Percentiles rank a stretch among this genome's conserved stretches.
phyloP scores from a whole-genome alignment of 345 rosid species.

The Aurinia saxatilis region DNA sequence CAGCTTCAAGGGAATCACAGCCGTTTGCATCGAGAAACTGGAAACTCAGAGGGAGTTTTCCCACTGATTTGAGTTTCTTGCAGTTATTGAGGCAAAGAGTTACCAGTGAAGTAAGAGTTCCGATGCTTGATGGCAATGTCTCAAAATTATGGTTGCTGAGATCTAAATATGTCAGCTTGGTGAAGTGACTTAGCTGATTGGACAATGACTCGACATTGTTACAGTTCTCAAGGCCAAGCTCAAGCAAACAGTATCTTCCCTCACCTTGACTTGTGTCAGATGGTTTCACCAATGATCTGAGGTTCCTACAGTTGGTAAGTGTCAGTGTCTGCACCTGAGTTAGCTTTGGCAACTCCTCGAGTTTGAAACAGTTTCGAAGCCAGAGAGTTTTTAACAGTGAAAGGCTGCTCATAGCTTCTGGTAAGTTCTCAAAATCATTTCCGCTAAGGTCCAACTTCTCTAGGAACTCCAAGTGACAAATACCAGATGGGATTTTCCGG shows the following conservation, averaged over 20 bases:
- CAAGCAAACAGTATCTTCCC: background rate
- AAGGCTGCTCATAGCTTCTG: background rate
- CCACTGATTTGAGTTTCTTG: conserved; percentile 3
- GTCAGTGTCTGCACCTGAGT: conserved; percentile 2
- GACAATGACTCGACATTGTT: background rate
- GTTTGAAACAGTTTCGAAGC: background rate
- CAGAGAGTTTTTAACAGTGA: background rate
- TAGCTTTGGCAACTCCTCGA: background rate
- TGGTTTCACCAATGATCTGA: background rate
- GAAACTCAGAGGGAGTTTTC: background rate
- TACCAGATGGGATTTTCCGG: background rate
- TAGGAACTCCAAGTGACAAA: background rate
- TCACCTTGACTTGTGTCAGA: background rate
- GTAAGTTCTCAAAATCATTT: background rate
- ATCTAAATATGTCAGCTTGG: background rate
- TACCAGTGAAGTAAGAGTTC: background rate
- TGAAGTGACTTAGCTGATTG: background rate
- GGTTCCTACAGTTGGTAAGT: conserved; percentile 3
- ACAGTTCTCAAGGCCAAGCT: conserved; percentile 6
- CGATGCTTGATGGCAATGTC: conserved; percentile 4
- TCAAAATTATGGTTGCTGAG: background rate
- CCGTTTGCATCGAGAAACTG: conserved; percentile 5
- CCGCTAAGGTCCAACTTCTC: conserved; percentile 5
- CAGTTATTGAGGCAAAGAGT: background rate
- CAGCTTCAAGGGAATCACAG: conserved; percentile 3